A percentile compares a stretch with the other conserved stretches of the same genome.
These are phyloP conservation scores for Vigna hirtella DNA, from an alignment of 306 rosid species.

Conservation along the genomic window DNA sequence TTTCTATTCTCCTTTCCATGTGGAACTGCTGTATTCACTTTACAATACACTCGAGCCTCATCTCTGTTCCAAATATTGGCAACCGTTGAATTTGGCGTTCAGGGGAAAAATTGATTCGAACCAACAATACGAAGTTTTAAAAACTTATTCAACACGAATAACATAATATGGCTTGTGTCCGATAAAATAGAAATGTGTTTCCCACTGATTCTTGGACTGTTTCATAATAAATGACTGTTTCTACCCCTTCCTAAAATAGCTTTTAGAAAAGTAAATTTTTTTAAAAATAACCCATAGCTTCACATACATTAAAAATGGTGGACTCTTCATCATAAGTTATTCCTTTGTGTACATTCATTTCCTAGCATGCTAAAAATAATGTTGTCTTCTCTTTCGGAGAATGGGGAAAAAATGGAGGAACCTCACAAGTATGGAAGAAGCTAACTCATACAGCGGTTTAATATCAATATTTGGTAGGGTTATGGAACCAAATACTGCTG, in stretches of 20 bases:
- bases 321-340: constrained; percentile 33
- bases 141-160: no score
- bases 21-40: neutral
- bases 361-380: constrained; percentile 47
- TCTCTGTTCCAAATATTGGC: neutral
- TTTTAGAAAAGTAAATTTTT: neutral
- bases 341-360: constrained; percentile 57
- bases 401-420: constrained; percentile 38
- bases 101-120: no score
- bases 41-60: neutral
- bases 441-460: constrained; percentile 39
- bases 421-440: constrained; percentile 38
- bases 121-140: neutral
- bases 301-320: constrained; percentile 42
- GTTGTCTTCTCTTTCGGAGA: constrained; percentile 31
- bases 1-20: neutral
- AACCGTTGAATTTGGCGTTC: neutral
- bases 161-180: no score
- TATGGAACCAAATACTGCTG: constrained; percentile 80
- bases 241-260: neutral
- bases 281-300: neutral
- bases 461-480: constrained; percentile 44
- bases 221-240: no score
- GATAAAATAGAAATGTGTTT: no score
- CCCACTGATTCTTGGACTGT: no score